phyloP scores from a whole-genome alignment of 306 rosid species.

The Dryas drummondii region DNA sequence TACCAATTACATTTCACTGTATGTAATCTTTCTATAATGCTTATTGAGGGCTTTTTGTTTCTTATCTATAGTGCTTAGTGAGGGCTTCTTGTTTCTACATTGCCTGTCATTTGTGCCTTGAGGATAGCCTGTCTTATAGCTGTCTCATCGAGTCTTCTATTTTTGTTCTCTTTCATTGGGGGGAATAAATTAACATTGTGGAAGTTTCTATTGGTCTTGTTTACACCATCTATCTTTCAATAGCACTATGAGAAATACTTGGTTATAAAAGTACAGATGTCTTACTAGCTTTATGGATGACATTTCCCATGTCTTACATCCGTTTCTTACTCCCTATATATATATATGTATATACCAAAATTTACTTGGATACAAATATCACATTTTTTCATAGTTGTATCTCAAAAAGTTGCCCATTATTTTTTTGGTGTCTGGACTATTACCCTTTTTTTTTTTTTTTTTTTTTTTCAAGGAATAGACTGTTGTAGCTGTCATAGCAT shows the following conservation, averaged over 20 bases:
- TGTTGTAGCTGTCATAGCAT: neutral
- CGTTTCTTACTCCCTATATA: neutral
- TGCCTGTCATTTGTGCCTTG: neutral
- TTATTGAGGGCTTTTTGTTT: neutral
- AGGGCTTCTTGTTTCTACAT: neutral
- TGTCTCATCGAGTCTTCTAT: neutral
- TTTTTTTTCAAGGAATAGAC: no score
- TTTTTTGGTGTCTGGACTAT: neutral
- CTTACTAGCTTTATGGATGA: neutral
- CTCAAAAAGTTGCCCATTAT: neutral
- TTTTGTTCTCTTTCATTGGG: neutral
- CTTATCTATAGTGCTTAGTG: neutral
- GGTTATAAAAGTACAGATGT: no score
- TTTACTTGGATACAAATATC: neutral
- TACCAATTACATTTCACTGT: neutral
- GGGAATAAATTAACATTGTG: neutral
- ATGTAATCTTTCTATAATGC: neutral
- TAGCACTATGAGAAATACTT: no score
- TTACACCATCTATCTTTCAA: neutral
- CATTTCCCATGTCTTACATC: neutral
- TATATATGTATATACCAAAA: no score
- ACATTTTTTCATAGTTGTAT: neutral
- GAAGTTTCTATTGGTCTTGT: neutral
- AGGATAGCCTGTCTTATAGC: neutral
- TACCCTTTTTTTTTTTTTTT: neutral